Conservation (phyloP, 768 basidiomycete species). For the Kwoniella dendrophila region DNA sequence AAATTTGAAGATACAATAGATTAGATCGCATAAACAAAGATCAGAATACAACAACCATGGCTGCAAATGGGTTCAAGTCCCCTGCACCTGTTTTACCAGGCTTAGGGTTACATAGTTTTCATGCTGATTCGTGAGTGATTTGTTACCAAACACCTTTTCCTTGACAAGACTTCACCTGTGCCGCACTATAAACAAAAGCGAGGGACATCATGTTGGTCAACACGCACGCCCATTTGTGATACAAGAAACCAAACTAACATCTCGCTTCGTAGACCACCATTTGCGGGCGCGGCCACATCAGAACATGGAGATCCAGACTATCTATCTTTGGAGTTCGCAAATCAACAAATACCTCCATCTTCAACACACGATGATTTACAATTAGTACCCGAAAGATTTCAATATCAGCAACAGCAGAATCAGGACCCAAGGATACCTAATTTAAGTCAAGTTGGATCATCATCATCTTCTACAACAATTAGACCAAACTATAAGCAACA, state of each 20-base stretch:
- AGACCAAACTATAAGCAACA: background rate
- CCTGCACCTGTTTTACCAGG: conserved; percentile 54
- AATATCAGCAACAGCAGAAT: background rate
- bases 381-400: background rate
- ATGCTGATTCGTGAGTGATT: conserved; percentile 46
- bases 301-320: conserved; percentile 34
- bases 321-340: conserved; percentile 34
- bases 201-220: background rate
- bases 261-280: conserved; percentile 35
- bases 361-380: conserved; percentile 16
- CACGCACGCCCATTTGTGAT: background rate
- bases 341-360: background rate
- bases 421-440: background rate
- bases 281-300: conserved; percentile 37
- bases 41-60: conserved; percentile 9
- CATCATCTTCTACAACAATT: background rate
- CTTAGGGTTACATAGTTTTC: conserved; percentile 51
- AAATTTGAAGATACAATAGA: background rate
- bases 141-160: too few relatives aligned
- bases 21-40: background rate
- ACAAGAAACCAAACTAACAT: conserved; percentile 1
- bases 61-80: conserved; percentile 35
- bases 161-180: background rate
- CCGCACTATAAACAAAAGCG: background rate
- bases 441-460: conserved; percentile 3